Conservation (phyloP, 108 stramenopile species). For the Cylindrotheca fusiformis region DNA sequence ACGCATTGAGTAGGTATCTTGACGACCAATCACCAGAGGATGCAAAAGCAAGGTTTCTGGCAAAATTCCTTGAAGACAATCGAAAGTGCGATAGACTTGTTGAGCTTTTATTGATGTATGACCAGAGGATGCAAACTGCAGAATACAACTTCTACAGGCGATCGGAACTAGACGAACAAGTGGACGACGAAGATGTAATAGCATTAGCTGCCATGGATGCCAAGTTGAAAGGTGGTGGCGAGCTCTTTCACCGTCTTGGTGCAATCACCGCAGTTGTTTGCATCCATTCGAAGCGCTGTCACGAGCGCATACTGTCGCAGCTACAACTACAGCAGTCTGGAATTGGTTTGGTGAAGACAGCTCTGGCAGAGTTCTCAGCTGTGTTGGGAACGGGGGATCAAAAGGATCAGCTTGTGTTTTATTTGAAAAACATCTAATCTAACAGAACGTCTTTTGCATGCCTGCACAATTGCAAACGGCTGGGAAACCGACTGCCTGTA, state of each 20-base stretch:
- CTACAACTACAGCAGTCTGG: conserved; percentile 59
- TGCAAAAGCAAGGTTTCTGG: conserved; percentile 57
- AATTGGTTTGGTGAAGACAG: conserved; percentile 48
- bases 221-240: conserved; percentile 75
- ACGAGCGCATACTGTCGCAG: conserved; percentile 58
- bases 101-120: conserved; percentile 66
- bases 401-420: conserved; percentile 2
- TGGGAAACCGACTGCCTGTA: no score
- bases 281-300: conserved; percentile 63
- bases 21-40: conserved; percentile 59
- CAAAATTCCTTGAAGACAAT: conserved; percentile 75
- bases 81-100: conserved; percentile 76
- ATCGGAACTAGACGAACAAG: conserved; percentile 61
- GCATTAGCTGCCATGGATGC: conserved; percentile 67
- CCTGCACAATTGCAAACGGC: no score
- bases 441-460: no score
- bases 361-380: conserved; percentile 33
- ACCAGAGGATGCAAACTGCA: conserved; percentile 63
- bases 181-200: conserved; percentile 34
- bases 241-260: conserved; percentile 70
- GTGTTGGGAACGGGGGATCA: conserved; percentile 11
- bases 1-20: conserved; percentile 61
- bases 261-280: conserved; percentile 65
- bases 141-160: conserved; percentile 66
- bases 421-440: conserved; percentile 11